These are phyloP conservation scores for Nitzschia inconspicua DNA, from an alignment of 108 stramenopile species.

Conservation along the genomic window DNA sequence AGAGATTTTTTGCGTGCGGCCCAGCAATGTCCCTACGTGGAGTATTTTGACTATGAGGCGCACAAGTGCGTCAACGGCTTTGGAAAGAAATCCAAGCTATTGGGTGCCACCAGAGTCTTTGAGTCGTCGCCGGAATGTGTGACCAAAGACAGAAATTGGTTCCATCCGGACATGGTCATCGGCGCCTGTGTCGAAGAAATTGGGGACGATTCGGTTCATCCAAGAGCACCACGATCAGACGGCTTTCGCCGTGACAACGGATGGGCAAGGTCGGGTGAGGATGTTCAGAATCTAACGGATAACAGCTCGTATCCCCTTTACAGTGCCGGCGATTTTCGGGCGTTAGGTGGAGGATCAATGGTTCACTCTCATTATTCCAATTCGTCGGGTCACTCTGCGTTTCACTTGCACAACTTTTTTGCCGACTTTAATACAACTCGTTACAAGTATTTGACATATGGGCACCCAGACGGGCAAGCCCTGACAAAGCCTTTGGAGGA, in stretches of 20 bases:
- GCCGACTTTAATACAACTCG: slow-evolving; percentile 15
- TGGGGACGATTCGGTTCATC: slow-evolving; percentile 29
- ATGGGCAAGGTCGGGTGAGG: neutral
- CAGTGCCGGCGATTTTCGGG: slow-evolving; percentile 22
- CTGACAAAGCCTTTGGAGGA: neutral
- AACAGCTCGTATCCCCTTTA: slow-evolving; percentile 14
- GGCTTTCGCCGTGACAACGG: neutral
- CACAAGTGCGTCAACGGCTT: too few relatives aligned
- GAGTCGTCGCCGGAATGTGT: slow-evolving; percentile 46
- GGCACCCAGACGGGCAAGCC: slow-evolving; percentile 22
- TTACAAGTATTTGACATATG: slow-evolving; percentile 45
- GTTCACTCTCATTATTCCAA: neutral
- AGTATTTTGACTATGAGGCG: neutral
- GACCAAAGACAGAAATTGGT: slow-evolving; percentile 16
- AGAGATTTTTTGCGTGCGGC: slow-evolving; percentile 53
- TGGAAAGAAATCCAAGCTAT: too few relatives aligned
- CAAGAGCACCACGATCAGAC: slow-evolving; percentile 15
- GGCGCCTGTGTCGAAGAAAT: slow-evolving; percentile 51
- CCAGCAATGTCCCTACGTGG: slow-evolving; percentile 38
- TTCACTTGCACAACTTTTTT: slow-evolving; percentile 65
- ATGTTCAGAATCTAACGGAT: too few relatives aligned
- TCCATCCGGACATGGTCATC: slow-evolving; percentile 51
- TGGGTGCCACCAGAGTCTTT: slow-evolving; percentile 25
- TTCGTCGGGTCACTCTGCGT: too few relatives aligned
- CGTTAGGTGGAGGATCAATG: slow-evolving; percentile 11